Evolutionary conservation across 345 rosid species (phyloP).

Genomic region (Leavenworthia alabamica): DNA sequence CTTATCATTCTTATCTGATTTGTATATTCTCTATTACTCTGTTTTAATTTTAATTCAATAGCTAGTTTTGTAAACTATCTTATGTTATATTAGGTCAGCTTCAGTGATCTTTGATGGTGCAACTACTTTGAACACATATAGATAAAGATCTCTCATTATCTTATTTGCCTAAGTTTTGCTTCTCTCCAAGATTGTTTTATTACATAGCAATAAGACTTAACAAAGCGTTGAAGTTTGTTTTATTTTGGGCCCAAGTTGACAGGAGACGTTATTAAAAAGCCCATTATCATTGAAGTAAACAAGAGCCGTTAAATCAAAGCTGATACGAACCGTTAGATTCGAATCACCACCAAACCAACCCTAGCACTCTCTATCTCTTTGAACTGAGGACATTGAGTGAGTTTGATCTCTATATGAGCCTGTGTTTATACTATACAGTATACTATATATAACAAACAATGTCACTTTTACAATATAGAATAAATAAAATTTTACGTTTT

Average conservation of each 20-base stretch:
- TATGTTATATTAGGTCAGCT: neutral
- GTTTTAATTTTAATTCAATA: conserved; percentile 1
- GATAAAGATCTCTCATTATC: conserved; percentile 6
- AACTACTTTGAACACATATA: conserved; percentile 11
- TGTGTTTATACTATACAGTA: neutral
- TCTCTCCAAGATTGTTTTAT: neutral
- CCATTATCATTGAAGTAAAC: too few species aligned
- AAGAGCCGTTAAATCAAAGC: too few species aligned
- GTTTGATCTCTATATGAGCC: too few species aligned
- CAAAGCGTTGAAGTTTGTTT: neutral
- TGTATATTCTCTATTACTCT: conserved; percentile 22
- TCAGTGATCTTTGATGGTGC: conserved; percentile 14
- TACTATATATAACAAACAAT: too few species aligned
- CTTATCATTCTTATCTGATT: conserved; percentile 5
- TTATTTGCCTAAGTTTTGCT: neutral
- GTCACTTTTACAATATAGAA: too few species aligned
- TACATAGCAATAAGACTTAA: neutral
- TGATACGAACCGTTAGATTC: too few species aligned
- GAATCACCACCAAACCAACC: too few species aligned
- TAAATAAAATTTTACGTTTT: neutral
- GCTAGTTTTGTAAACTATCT: neutral
- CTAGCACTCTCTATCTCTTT: too few species aligned
- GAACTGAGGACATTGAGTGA: too few species aligned
- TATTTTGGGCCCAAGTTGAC: too few species aligned
- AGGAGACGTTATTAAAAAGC: too few species aligned